A percentile compares a stretch with the other conserved stretches of the same genome.
These are phyloP conservation scores for Fusarium penzigii DNA, from an alignment of 2,329 filamentous ascomycete species.

Conservation along the genomic window DNA sequence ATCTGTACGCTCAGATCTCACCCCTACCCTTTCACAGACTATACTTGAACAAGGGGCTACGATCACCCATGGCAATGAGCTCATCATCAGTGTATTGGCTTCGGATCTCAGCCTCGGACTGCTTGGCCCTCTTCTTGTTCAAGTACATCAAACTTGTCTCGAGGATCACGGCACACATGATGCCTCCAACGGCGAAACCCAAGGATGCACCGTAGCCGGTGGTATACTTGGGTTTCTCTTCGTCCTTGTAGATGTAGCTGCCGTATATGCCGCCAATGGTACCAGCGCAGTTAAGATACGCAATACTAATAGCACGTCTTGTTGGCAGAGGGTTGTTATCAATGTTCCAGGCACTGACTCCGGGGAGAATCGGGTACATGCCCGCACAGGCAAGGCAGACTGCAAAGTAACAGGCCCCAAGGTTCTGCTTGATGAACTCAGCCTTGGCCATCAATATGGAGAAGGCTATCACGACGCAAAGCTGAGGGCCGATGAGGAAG, in stretches of 20 bases:
- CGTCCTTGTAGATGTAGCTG: constrained; percentile 39
- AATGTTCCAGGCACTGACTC: constrained; percentile 46
- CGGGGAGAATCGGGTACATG: constrained; percentile 67
- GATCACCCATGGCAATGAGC: constrained; percentile 33
- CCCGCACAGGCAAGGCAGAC: constrained; percentile 68
- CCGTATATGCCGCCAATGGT: constrained; percentile 44
- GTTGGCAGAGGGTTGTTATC: constrained; percentile 48
- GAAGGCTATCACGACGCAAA: constrained; percentile 50
- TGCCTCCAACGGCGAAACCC: constrained; percentile 31
- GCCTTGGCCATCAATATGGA: constrained; percentile 57
- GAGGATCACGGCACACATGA: constrained; percentile 32
- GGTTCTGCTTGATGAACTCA: constrained; percentile 40
- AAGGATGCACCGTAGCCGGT: constrained; percentile 37
- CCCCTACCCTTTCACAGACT: constrained; percentile 14
- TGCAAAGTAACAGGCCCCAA: constrained; percentile 65
- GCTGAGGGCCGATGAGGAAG: too few relatives aligned
- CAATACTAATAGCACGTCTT: constrained; percentile 40
- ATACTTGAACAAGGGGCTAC: constrained; percentile 36
- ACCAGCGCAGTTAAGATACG: constrained; percentile 26
- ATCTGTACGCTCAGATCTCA: too few relatives aligned
- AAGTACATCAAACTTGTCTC: constrained; percentile 31
- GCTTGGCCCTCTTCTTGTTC: constrained; percentile 27
- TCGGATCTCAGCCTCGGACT: constrained; percentile 26
- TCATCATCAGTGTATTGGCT: constrained; percentile 30
- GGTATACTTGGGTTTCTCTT: constrained; percentile 35